Conservation (phyloP, 306 rosid species). For the Quercus variabilis region DNA sequence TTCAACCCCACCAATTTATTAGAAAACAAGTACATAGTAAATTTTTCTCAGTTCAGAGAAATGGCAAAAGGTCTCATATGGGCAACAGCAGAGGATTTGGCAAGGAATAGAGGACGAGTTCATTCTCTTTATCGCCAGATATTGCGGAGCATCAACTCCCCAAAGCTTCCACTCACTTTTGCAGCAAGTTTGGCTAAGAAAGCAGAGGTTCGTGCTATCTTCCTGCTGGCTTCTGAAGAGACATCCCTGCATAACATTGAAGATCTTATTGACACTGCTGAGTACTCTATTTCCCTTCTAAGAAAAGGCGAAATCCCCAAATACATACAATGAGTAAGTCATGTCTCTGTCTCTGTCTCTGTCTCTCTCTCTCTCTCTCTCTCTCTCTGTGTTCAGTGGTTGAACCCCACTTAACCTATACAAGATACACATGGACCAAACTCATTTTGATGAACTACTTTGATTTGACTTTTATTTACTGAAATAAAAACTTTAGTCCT, state of each 20-base stretch:
- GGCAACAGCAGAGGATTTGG: too few relatives aligned
- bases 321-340: conserved; percentile 38
- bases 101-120: too few relatives aligned
- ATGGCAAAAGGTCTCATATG: too few relatives aligned
- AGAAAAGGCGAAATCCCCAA: conserved; percentile 55
- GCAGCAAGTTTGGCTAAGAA: too few relatives aligned
- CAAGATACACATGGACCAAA: neutral
- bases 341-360: neutral
- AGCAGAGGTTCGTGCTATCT: conserved; percentile 29
- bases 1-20: too few relatives aligned
- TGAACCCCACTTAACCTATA: neutral
- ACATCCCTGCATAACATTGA: conserved; percentile 68
- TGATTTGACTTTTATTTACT: neutral
- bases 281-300: conserved; percentile 73
- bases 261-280: conserved; percentile 71
- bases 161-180: too few relatives aligned
- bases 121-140: too few relatives aligned
- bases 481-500: neutral
- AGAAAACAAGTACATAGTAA: too few relatives aligned
- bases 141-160: too few relatives aligned
- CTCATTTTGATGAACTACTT: neutral
- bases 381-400: neutral
- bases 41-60: too few relatives aligned
- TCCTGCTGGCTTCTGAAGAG: conserved; percentile 77
- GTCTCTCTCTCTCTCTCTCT: neutral